phyloP scores from a whole-genome alignment of 2,329 filamentous ascomycete genomes.

The Pyricularia pennisetigena region DNA sequence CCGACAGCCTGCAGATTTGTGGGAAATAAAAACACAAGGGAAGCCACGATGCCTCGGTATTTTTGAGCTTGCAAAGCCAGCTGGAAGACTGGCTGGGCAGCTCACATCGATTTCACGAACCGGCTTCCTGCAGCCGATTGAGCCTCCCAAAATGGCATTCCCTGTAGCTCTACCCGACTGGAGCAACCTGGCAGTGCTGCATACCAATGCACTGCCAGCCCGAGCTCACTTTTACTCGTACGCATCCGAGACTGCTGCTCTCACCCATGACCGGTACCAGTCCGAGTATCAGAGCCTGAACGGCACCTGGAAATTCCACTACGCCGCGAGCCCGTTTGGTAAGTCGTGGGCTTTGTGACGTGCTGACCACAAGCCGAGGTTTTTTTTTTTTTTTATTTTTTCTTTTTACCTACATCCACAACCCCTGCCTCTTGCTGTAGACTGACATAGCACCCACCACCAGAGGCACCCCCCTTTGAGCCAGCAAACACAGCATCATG shows the following conservation, averaged over 20 bases:
- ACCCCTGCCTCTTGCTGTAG: too few relatives aligned
- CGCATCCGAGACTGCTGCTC: conserved; percentile 32
- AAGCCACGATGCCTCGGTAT: neutral
- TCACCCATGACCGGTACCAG: conserved; percentile 26
- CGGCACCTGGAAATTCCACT: conserved; percentile 37
- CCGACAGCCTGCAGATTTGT: neutral
- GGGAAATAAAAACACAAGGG: neutral
- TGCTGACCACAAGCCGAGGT: neutral
- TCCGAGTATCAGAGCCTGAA: conserved; percentile 30
- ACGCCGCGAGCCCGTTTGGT: conserved; percentile 26
- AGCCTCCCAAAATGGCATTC: neutral
- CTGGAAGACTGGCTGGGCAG: too few relatives aligned
- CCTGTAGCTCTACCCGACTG: conserved; percentile 36
- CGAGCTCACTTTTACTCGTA: conserved; percentile 47
- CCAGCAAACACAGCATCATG: conserved; percentile 21
- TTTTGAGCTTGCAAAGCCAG: neutral
- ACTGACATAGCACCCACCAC: conserved; percentile 10
- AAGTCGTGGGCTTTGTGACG: conserved; percentile 21
- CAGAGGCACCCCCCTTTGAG: conserved; percentile 13
- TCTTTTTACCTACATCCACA: neutral
- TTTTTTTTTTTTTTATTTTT: too few relatives aligned
- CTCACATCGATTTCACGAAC: neutral
- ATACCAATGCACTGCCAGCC: conserved; percentile 44
- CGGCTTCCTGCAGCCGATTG: neutral
- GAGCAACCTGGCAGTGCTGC: conserved; percentile 48